Evolutionary conservation across 2,329 filamentous ascomycete species (phyloP).

Genomic region (Nigrograna mackinnonii): DNA sequence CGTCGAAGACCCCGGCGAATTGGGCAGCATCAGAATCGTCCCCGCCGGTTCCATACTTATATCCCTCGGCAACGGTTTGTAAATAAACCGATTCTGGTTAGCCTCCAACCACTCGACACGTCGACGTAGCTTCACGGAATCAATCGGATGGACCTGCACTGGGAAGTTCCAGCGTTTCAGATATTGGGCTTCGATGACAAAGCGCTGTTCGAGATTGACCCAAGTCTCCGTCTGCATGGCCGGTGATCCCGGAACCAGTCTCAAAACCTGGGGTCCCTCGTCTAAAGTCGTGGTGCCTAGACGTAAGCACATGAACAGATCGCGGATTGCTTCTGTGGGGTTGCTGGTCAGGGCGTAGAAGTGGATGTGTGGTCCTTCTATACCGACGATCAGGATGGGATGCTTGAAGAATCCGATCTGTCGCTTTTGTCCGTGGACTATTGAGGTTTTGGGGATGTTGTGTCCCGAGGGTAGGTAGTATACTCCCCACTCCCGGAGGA

Average conservation of each 20-base stretch:
- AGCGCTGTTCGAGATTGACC: constrained; percentile 21
- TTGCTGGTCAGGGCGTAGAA: constrained; percentile 20
- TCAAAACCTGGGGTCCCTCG: constrained; percentile 8
- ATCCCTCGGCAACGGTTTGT: constrained; percentile 18
- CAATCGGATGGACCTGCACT: constrained; percentile 8
- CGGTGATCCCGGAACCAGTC: constrained; percentile 8
- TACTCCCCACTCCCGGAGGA: constrained; percentile 11
- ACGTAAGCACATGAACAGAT: constrained; percentile 16
- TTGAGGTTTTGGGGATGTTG: constrained; percentile 6
- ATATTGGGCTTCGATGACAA: constrained; percentile 15
- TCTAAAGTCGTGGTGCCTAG: constrained; percentile 8
- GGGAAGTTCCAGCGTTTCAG: constrained; percentile 11
- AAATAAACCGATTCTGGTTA: constrained; percentile 23
- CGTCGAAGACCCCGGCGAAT: constrained; percentile 11
- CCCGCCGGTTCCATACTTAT: constrained; percentile 11
- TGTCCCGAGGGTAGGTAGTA: constrained; percentile 15
- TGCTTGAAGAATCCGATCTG: constrained; percentile 22
- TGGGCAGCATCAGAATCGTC: constrained; percentile 19
- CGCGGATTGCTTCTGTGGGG: constrained; percentile 13
- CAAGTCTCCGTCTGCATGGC: constrained; percentile 16
- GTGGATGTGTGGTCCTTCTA: constrained; percentile 7
- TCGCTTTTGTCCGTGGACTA: constrained; percentile 17
- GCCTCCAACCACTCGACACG: constrained; percentile 17
- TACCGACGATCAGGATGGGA: constrained; percentile 14
- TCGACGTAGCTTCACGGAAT: constrained; percentile 12